A percentile compares a stretch with the other conserved stretches of the same genome.
These are phyloP conservation scores for Leccinum barrowsii DNA, from an alignment of 768 basidiomycete genomes.

Conservation along the genomic window DNA sequence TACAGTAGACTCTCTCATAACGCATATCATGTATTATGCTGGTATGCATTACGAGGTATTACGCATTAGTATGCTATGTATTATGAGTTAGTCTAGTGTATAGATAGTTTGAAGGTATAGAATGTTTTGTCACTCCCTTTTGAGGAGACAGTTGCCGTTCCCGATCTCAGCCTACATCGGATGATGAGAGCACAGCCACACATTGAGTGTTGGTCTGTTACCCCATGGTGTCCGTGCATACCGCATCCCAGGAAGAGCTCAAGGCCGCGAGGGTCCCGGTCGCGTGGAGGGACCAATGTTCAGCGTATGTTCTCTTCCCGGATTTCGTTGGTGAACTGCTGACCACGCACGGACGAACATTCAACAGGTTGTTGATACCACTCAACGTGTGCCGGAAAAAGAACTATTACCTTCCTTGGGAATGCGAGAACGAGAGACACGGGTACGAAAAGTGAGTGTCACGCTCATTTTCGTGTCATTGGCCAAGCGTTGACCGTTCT, in stretches of 20 bases:
- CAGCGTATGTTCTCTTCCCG: slow-evolving; percentile 58
- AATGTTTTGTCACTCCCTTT: no score
- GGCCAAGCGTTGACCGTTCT: slow-evolving; percentile 5
- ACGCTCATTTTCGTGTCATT: not conserved
- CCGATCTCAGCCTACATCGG: no score
- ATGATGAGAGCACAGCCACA: not conserved
- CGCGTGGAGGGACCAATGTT: slow-evolving; percentile 87
- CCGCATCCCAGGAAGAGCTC: slow-evolving; percentile 81
- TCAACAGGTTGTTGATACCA: slow-evolving; percentile 72
- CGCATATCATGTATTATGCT: no score
- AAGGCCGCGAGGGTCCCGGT: slow-evolving; percentile 73
- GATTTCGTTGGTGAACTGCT: not conserved
- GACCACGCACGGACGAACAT: not conserved
- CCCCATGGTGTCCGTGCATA: slow-evolving; percentile 66
- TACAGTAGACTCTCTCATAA: no score
- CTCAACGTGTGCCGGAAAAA: slow-evolving; percentile 83
- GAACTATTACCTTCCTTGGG: slow-evolving; percentile 82
- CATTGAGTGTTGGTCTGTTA: not conserved
- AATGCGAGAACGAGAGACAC: slow-evolving; percentile 87
- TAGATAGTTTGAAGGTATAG: no score
- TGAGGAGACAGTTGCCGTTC: no score
- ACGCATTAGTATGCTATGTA: no score
- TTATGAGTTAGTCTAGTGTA: no score
- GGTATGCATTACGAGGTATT: no score
- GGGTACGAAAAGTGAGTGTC: slow-evolving; percentile 73